Percentiles rank a stretch among this genome's conserved stretches.
These are phyloP conservation scores for Eucalyptus tenuipes DNA, from an alignment of 345 rosid genomes.

Conservation along the genomic window DNA sequence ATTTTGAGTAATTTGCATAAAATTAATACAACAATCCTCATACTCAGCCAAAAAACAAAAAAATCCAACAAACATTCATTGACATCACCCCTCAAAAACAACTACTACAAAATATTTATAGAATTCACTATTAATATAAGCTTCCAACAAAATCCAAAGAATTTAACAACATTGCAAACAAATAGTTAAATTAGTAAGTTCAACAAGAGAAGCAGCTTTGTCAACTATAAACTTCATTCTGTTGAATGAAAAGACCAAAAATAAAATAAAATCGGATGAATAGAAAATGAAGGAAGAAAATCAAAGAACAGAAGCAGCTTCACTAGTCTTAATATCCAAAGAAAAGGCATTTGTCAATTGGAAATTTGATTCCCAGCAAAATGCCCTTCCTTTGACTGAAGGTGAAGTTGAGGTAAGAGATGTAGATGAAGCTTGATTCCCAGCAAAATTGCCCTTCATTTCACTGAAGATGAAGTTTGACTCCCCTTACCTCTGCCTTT, in stretches of 20 bases:
- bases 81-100: not conserved
- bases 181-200: not conserved
- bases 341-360: not conserved
- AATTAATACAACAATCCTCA: not conserved
- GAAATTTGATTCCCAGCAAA: not conserved
- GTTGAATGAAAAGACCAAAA: not conserved
- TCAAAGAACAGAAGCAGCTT: not conserved
- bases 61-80: not conserved
- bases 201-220: not conserved
- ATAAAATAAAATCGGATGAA: not conserved
- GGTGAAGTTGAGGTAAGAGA: not conserved
- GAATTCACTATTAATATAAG: not conserved
- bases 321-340: not conserved
- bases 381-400: not conserved
- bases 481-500: not conserved
- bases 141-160: not conserved
- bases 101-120: not conserved
- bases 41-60: not conserved
- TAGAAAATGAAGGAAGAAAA: not conserved
- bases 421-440: not conserved
- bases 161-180: not conserved
- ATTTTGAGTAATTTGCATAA: not conserved
- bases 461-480: not conserved
- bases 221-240: not conserved
- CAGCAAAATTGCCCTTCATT: not conserved